Conservation (phyloP, 2,329 filamentous ascomycete genomes). For the Thielaviopsis punctulata region DNA sequence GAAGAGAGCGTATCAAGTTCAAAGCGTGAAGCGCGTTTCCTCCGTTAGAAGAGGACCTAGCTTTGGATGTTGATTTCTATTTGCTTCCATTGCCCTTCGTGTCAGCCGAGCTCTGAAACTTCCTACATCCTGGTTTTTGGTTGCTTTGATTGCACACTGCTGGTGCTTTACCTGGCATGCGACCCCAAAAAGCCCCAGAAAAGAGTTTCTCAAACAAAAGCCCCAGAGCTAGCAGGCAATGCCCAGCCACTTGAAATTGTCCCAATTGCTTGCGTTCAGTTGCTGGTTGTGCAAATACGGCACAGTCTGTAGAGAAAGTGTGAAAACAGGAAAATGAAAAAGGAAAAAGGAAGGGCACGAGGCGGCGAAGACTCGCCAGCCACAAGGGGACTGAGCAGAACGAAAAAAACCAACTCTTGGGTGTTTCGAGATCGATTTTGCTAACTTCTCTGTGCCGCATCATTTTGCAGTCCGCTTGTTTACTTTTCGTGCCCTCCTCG, state of each 20-base stretch:
- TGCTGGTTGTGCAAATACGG: background rate
- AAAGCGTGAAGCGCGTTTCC: no score
- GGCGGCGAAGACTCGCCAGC: background rate
- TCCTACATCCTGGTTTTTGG: conserved; percentile 4
- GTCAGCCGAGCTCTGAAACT: background rate
- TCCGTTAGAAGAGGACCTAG: background rate
- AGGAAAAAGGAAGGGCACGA: background rate
- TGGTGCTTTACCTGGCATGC: background rate
- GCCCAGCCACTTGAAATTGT: background rate
- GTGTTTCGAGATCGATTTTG: background rate
- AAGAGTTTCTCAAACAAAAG: background rate
- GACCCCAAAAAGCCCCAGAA: background rate
- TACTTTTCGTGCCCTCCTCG: background rate
- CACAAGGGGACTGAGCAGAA: background rate
- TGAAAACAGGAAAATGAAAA: background rate
- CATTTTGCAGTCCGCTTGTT: background rate
- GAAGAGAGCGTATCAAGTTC: no score
- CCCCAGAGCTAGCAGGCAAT: background rate
- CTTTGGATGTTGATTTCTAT: conserved; percentile 5
- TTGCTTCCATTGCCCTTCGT: conserved; percentile 9
- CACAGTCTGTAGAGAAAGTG: background rate
- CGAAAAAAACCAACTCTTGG: background rate
- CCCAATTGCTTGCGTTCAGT: background rate
- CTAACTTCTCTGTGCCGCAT: no score
- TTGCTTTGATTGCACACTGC: background rate